phyloP scores from a whole-genome alignment of 179 eudicot species.

The Silene coronaria region DNA sequence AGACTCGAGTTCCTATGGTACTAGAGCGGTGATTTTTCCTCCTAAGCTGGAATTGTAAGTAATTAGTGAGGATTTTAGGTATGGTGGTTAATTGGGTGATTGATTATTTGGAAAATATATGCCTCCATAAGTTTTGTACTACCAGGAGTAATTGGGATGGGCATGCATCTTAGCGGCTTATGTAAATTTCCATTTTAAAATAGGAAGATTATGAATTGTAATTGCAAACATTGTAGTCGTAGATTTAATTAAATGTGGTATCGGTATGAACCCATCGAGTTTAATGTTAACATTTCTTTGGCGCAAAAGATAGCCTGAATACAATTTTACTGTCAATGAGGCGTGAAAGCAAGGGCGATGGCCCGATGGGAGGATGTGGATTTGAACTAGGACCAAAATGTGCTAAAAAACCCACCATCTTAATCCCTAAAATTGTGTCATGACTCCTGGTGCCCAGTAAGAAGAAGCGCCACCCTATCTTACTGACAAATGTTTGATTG shows the following conservation, averaged over 20 bases:
- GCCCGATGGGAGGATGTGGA: too few species aligned
- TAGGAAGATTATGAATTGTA: conserved; percentile 12
- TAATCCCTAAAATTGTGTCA: too few species aligned
- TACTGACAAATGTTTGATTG: too few species aligned
- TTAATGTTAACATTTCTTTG: not conserved
- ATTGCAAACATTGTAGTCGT: conserved; percentile 9
- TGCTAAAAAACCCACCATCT: too few species aligned
- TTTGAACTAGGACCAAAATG: too few species aligned
- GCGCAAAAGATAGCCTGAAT: too few species aligned
- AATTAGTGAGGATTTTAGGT: not conserved
- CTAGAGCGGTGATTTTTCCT: not conserved
- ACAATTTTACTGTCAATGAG: too few species aligned
- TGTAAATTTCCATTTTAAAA: not conserved
- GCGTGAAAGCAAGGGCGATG: too few species aligned
- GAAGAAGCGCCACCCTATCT: too few species aligned
- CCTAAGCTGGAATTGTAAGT: conserved; percentile 15
- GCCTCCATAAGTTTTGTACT: conserved; percentile 18
- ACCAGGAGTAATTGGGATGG: conserved; percentile 3
- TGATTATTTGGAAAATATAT: not conserved
- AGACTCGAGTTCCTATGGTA: not conserved
- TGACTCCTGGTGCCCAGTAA: too few species aligned
- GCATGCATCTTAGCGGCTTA: not conserved
- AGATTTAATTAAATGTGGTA: not conserved
- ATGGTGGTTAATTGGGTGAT: conserved; percentile 2
- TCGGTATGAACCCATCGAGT: too few species aligned